phyloP scores from a whole-genome alignment of 441 rosid species.

The Flueggea neowawraea region DNA sequence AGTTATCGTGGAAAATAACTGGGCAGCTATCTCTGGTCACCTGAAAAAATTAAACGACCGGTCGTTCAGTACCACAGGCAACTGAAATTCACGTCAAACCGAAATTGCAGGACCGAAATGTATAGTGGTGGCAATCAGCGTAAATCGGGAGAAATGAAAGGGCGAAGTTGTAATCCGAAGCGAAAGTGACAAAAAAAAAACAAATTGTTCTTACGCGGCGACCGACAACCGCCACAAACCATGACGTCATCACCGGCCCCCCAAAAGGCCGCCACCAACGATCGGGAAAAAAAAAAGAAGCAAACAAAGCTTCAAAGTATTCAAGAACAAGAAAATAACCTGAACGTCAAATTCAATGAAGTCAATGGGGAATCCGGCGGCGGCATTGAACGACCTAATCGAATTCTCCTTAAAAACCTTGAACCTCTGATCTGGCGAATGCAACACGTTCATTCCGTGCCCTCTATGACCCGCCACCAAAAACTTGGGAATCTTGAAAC shows the following conservation, averaged over 20 bases:
- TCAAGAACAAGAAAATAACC: slow-evolving; percentile 28
- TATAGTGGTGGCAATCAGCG: too few species aligned
- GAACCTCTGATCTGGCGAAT: slow-evolving; percentile 66
- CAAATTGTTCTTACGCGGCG: too few species aligned
- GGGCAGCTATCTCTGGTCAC: slow-evolving; percentile 88
- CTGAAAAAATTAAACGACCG: slow-evolving; percentile 39
- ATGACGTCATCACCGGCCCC: neutral
- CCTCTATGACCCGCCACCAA: slow-evolving; percentile 89
- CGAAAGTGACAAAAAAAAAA: too few species aligned
- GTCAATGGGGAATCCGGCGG: slow-evolving; percentile 64
- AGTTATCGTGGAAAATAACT: slow-evolving; percentile 86
- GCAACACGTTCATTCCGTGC: slow-evolving; percentile 70
- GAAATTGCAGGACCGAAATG: too few species aligned
- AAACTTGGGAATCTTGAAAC: slow-evolving; percentile 52
- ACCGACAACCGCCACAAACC: too few species aligned
- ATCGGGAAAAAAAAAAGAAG: too few species aligned
- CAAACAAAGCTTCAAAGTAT: neutral
- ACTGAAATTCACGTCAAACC: slow-evolving; percentile 7
- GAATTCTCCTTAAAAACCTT: slow-evolving; percentile 70
- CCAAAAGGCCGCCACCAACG: neutral
- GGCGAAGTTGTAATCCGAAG: too few species aligned
- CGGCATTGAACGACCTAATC: slow-evolving; percentile 62
- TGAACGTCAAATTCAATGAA: slow-evolving; percentile 93
- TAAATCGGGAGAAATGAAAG: too few species aligned
- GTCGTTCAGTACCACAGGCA: neutral